Percentiles rank a stretch among this genome's conserved stretches.
These are phyloP conservation scores for Dipteronia sinensis DNA, from an alignment of 345 rosid species.

Conservation along the genomic window DNA sequence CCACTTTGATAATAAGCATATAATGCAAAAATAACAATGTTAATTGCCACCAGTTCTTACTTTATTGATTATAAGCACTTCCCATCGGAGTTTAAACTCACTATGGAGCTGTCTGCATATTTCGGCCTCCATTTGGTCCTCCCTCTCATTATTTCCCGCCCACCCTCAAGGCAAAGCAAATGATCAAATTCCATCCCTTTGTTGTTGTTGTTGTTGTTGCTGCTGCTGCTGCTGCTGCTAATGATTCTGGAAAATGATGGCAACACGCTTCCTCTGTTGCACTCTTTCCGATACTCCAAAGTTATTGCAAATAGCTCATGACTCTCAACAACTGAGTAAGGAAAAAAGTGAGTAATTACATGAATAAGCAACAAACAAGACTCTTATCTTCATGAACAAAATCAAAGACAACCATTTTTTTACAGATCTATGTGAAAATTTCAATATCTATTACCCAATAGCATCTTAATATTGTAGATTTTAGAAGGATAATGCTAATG, in stretches of 20 bases:
- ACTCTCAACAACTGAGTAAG: conserved; percentile 11
- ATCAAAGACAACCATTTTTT: background rate
- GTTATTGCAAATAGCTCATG: conserved; percentile 26
- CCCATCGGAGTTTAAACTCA: background rate
- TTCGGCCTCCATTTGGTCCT: conserved; percentile 29
- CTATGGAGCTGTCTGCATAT: background rate
- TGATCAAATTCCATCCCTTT: conserved; percentile 28
- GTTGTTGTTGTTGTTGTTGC: too few species aligned
- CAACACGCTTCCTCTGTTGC: conserved; percentile 17
- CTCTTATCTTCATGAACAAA: background rate
- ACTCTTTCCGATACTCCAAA: conserved; percentile 30
- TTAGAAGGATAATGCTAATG: background rate
- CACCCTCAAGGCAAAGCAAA: conserved; percentile 23
- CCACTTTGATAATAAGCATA: background rate
- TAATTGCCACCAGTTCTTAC: background rate
- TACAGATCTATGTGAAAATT: background rate
- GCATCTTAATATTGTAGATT: background rate
- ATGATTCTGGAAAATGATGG: conserved; percentile 25
- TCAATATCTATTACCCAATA: background rate
- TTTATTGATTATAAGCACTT: background rate
- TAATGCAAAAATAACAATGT: background rate
- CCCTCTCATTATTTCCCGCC: conserved; percentile 22
- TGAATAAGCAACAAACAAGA: background rate
- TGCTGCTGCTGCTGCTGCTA: too few species aligned
- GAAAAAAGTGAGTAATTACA: conserved; percentile 10